These are phyloP conservation scores for Cryphonectria radicalis DNA, from an alignment of 2,329 filamentous ascomycete species.

Conservation along the genomic window DNA sequence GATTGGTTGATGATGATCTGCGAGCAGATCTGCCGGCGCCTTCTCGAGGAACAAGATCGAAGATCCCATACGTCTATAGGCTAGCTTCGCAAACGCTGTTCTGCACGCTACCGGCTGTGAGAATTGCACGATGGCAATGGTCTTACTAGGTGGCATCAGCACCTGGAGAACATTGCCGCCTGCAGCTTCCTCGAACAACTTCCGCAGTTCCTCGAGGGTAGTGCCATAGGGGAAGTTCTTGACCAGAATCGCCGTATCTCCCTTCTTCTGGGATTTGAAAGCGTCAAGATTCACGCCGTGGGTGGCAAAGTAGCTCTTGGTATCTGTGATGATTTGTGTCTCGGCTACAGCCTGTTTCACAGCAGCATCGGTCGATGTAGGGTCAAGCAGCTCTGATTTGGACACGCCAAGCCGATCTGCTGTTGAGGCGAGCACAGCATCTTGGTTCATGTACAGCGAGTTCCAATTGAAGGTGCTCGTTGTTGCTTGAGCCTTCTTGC, in stretches of 20 bases:
- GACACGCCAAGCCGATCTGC: constrained; percentile 84
- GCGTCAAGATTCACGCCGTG: constrained; percentile 91
- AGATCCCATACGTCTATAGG: constrained; percentile 89
- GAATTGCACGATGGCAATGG: constrained; percentile 93
- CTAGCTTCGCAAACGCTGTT: constrained; percentile 80
- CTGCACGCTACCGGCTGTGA: constrained; percentile 77
- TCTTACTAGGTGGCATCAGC: constrained; percentile 89
- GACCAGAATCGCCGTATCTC: constrained; percentile 84
- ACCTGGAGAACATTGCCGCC: constrained; percentile 81
- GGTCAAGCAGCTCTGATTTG: constrained; percentile 90
- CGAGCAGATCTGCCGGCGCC: constrained; percentile 82
- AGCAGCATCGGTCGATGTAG: constrained; percentile 91
- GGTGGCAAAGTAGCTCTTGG: constrained; percentile 84
- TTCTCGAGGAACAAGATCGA: constrained; percentile 93
- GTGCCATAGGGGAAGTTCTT: constrained; percentile 94
- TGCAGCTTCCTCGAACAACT: constrained; percentile 72
- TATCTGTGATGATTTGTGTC: constrained; percentile 94
- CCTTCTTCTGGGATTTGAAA: constrained; percentile 83
- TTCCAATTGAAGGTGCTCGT: constrained; percentile 94
- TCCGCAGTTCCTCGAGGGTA: constrained; percentile 75
- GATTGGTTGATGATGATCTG: constrained; percentile 37
- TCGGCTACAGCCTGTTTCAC: constrained; percentile 97
- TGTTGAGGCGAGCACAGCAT: constrained; percentile 90
- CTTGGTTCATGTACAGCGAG: constrained; percentile 98
- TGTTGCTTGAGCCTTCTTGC: constrained; percentile 79